Evolutionary conservation across 2,329 filamentous ascomycete species (phyloP), one percentile per base, ranked within the genome.

Genomic region (Penicillium sp.): DNA sequence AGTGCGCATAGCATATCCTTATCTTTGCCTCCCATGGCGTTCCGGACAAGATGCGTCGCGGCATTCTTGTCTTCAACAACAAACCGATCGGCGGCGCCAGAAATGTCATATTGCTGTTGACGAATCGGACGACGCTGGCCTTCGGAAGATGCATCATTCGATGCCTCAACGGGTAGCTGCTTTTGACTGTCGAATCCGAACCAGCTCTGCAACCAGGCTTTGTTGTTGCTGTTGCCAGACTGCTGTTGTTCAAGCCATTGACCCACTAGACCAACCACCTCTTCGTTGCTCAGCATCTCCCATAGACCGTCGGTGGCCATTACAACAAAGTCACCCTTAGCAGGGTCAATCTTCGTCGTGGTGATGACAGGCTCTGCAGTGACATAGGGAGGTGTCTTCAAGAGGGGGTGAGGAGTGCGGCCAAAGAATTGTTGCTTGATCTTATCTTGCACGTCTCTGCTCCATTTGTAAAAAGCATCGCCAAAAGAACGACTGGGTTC

Each of bases 271-370:
- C 92, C 92, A 34, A 98, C 85, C 1, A 95, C 92, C 69, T 98
- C 92, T 60, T 98, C 92, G 56, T 96, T 98, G 32, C 87, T 95
- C 45, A 98, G 74, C 92, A 96, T 96, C 67, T 98, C 92, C 92
- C 92, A 98, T 1, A 98, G 74, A 3, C 92, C 92, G 60, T 98
- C 92, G 0, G 92, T 95, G 14, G 92, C 92, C 73, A 98, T 82
- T 45, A 98, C 90, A 9, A 98, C 74, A 55, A 98, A 98, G 60
- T 98, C 92, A 30, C 90, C 89, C 46, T 85, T 85, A 37, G 86
- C 79, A 1, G 92, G 92, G 52, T 90, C 75, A 35, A 98, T 82
- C 62, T 92, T 84, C 30, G 90, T 96, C 1, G 88, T 95, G 0
- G 90, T 96, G 36, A 98, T 79, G 14, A 96, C 76, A 2, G 92